A percentile compares a stretch with the other conserved stretches of the same genome.
phyloP scores from a whole-genome alignment of 352 stramenopile species.

The Phytophthora vignae region DNA sequence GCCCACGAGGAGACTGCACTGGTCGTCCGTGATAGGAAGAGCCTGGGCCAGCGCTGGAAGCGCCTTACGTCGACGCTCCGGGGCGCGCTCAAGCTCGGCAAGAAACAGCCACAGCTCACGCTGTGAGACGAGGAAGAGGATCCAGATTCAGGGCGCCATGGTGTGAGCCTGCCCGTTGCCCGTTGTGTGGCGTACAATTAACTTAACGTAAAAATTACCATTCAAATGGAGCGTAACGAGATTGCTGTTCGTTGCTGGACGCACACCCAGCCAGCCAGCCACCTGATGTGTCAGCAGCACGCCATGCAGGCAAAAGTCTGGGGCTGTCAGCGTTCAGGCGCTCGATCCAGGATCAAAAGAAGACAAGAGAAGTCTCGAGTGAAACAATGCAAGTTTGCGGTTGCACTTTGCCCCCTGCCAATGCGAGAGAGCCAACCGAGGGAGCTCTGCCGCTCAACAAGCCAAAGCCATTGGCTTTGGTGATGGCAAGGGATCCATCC shows the following conservation, averaged over 20 bases:
- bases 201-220: slow-evolving; percentile 29
- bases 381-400: too few species aligned
- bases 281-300: slow-evolving; percentile 5
- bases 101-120: slow-evolving; percentile 18
- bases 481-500: background rate
- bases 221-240: background rate
- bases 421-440: too few species aligned
- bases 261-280: background rate
- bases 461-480: background rate
- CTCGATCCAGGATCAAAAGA: background rate
- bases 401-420: too few species aligned
- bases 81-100: slow-evolving; percentile 18
- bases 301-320: background rate
- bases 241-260: background rate
- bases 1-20: slow-evolving; percentile 7
- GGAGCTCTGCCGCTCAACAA: slow-evolving; percentile 8
- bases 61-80: slow-evolving; percentile 21
- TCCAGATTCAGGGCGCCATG: background rate
- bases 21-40: slow-evolving; percentile 23
- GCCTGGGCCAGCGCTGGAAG: slow-evolving; percentile 30
- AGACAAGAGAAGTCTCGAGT: background rate
- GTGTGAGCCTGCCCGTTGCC: slow-evolving; percentile 12
- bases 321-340: too few species aligned
- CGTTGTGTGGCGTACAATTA: slow-evolving; percentile 28
- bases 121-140: slow-evolving; percentile 14